A percentile compares a stretch with the other conserved stretches of the same genome.
Conservation (phyloP, 2,329 filamentous ascomycete genomes). For the Trichoderma semiorbis region DNA sequence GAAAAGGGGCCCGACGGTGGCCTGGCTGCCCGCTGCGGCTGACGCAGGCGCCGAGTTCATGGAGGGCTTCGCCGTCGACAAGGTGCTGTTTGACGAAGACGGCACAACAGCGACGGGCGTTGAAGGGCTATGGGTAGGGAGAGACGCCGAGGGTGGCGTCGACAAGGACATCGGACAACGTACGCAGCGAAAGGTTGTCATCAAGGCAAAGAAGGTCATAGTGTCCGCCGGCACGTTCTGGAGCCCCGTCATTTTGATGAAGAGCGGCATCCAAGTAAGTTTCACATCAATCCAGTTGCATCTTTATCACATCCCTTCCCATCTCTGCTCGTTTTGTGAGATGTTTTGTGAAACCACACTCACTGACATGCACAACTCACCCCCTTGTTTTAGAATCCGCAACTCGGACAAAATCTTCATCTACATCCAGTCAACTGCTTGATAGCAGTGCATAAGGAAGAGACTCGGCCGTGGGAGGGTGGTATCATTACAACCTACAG, state of each 20-base stretch:
- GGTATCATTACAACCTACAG: constrained; percentile 77
- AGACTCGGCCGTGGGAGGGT: constrained; percentile 68
- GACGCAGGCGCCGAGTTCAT: constrained; percentile 75
- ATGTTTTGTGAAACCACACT: not conserved
- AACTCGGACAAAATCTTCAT: constrained; percentile 79
- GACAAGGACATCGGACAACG: constrained; percentile 47
- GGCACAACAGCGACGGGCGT: constrained; percentile 65
- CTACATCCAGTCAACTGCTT: constrained; percentile 69
- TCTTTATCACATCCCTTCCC: not conserved
- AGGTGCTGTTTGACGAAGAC: constrained; percentile 63
- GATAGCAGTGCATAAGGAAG: constrained; percentile 63
- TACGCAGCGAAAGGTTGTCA: constrained; percentile 57
- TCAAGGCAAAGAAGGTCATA: constrained; percentile 78
- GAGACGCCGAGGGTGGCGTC: constrained; percentile 60
- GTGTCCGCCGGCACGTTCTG: constrained; percentile 73
- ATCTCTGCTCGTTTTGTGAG: not conserved
- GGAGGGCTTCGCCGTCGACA: constrained; percentile 73
- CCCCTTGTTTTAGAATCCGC: constrained; percentile 55
- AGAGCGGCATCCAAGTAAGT: constrained; percentile 69
- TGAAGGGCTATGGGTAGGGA: constrained; percentile 69
- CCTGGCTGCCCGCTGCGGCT: constrained; percentile 76
- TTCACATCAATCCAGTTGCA: not conserved
- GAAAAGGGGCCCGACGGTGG: constrained; percentile 75
- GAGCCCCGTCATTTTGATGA: constrained; percentile 70
- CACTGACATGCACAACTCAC: not conserved